These are phyloP conservation scores for Paramecium tetraurelia DNA, from an alignment of 73 alveolate species.

Conservation along the genomic window DNA sequence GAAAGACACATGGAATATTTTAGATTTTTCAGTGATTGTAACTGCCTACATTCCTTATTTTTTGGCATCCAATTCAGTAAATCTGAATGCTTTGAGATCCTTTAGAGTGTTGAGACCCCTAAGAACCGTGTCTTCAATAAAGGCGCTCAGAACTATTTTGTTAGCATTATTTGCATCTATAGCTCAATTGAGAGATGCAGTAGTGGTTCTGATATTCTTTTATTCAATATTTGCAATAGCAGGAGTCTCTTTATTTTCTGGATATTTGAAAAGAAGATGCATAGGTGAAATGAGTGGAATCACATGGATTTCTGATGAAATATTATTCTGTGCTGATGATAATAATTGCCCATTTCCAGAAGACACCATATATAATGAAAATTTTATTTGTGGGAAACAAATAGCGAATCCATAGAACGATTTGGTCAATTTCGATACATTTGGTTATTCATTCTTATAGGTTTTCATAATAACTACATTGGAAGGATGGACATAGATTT, in stretches of 20 bases:
- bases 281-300: slow-evolving; percentile 75
- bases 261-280: slow-evolving; percentile 83
- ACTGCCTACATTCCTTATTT: slow-evolving; percentile 65
- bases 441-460: slow-evolving; percentile 70
- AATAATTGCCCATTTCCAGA: slow-evolving; percentile 60
- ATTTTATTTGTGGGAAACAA: slow-evolving; percentile 89
- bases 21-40: slow-evolving; percentile 77
- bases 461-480: slow-evolving; percentile 71
- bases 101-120: slow-evolving; percentile 97
- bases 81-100: slow-evolving; percentile 87
- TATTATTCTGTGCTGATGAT: neutral
- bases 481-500: slow-evolving; percentile 82
- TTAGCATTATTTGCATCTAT: slow-evolving; percentile 86
- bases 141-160: slow-evolving; percentile 88
- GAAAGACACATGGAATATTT: slow-evolving; percentile 83
- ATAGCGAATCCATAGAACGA: slow-evolving; percentile 86
- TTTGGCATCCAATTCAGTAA: slow-evolving; percentile 26
- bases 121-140: slow-evolving; percentile 89
- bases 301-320: slow-evolving; percentile 38
- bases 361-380: slow-evolving; percentile 65
- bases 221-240: slow-evolving; percentile 90
- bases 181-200: slow-evolving; percentile 85
- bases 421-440: slow-evolving; percentile 81
- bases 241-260: slow-evolving; percentile 93
- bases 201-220: slow-evolving; percentile 86